Conservation (phyloP, 257 asterid species). For the Hygrophila difformis region DNA sequence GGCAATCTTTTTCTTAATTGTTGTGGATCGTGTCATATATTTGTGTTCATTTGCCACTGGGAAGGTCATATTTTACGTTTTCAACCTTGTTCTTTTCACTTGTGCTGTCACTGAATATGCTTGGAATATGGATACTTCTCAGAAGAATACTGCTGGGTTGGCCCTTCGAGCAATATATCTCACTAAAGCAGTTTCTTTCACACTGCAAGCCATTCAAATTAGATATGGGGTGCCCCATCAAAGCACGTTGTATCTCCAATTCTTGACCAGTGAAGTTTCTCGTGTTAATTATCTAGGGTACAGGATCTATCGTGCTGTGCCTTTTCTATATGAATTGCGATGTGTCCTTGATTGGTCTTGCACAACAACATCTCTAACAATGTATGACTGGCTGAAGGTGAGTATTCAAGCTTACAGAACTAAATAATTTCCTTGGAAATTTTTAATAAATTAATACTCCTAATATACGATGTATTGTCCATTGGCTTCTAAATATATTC, state of each 20-base stretch:
- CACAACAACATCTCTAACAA: constrained; percentile 84
- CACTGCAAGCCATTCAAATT: constrained; percentile 91
- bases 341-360: constrained; percentile 99
- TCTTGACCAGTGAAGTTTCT: constrained; percentile 86
- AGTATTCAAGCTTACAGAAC: constrained; percentile 13
- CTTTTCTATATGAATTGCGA: constrained; percentile 88
- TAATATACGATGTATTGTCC: too few relatives aligned
- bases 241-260: constrained; percentile 94
- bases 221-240: constrained; percentile 91
- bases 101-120: constrained; percentile 78
- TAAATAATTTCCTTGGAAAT: too few relatives aligned
- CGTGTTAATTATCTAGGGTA: constrained; percentile 82
- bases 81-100: constrained; percentile 81
- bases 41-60: constrained; percentile 87
- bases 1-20: constrained; percentile 92
- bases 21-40: constrained; percentile 92
- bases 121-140: constrained; percentile 75
- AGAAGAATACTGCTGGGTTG: constrained; percentile 69
- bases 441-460: too few relatives aligned
- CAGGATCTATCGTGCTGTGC: constrained; percentile 90
- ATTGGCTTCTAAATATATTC: too few relatives aligned
- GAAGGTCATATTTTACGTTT: constrained; percentile 80
- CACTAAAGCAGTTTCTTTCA: constrained; percentile 78
- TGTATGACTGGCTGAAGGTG: constrained; percentile 99
- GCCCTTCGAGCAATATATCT: constrained; percentile 91